phyloP scores from a whole-genome alignment of 345 rosid genomes.

The Salix brachista region DNA sequence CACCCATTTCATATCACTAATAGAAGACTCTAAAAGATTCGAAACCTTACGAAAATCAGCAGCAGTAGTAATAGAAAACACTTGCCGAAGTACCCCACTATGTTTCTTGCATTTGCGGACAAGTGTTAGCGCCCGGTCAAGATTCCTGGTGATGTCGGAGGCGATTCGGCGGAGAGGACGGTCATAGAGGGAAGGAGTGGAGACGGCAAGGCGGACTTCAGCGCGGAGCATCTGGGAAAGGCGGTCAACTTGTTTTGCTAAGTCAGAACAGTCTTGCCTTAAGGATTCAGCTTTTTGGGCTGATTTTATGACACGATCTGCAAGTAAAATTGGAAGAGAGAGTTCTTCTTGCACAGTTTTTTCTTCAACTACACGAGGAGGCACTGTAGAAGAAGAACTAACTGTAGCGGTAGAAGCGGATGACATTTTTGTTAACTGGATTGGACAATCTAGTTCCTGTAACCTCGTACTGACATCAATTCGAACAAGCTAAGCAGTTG shows the following conservation, averaged over 20 bases:
- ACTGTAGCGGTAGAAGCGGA: not conserved
- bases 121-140: slow-evolving; percentile 51
- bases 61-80: slow-evolving; percentile 51
- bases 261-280: slow-evolving; percentile 41
- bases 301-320: slow-evolving; percentile 42
- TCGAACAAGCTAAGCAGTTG: not conserved
- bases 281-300: slow-evolving; percentile 42
- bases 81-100: slow-evolving; percentile 48
- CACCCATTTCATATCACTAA: slow-evolving; percentile 56
- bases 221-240: slow-evolving; percentile 53
- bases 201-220: slow-evolving; percentile 37
- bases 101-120: slow-evolving; percentile 46
- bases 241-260: slow-evolving; percentile 41
- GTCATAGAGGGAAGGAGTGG: slow-evolving; percentile 46
- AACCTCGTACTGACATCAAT: not conserved
- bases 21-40: slow-evolving; percentile 46
- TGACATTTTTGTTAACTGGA: slow-evolving; percentile 2
- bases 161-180: slow-evolving; percentile 50
- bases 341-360: slow-evolving; percentile 35
- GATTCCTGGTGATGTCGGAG: slow-evolving; percentile 52
- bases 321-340: slow-evolving; percentile 34
- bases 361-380: slow-evolving; percentile 12
- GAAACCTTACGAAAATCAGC: slow-evolving; percentile 54
- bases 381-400: not conserved
- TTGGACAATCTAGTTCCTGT: not conserved